phyloP scores from a whole-genome alignment of 768 basidiomycete species.

The Tylopilus sp. region DNA sequence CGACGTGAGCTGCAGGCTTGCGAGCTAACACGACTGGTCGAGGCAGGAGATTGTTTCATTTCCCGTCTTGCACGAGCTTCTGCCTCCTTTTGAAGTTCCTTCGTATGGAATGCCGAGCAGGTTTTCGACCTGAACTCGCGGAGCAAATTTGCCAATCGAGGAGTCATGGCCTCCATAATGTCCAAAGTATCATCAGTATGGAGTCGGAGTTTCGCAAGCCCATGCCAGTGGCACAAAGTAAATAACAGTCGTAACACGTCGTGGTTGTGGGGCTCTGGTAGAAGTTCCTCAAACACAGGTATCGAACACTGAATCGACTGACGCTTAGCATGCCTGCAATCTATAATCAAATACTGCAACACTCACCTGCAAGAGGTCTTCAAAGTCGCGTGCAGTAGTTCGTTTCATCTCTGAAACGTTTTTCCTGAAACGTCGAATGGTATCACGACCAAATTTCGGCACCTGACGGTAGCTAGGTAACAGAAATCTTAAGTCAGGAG shows the following conservation, averaged over 20 bases:
- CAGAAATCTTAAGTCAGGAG: background rate
- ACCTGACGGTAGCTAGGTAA: background rate
- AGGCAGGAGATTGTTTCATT: background rate
- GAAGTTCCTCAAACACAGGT: background rate
- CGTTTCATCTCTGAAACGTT: background rate
- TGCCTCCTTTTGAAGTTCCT: background rate
- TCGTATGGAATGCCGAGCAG: background rate
- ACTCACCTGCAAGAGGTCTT: background rate
- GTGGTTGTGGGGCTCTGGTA: too few species aligned
- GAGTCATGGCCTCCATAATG: background rate
- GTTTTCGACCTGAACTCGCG: background rate
- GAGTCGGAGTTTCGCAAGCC: too few species aligned
- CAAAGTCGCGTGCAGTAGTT: background rate
- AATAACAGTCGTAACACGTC: background rate
- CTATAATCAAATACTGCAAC: background rate
- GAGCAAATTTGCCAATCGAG: background rate
- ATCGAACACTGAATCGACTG: too few species aligned
- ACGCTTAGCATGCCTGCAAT: too few species aligned
- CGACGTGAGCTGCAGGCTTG: background rate
- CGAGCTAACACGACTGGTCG: background rate
- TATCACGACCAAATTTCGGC: background rate
- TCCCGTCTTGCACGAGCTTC: background rate
- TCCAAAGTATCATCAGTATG: background rate
- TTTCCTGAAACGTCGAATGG: conserved; percentile 17
- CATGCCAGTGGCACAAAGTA: background rate